phyloP scores from a whole-genome alignment of 352 stramenopile genomes.

The Pythium rishiriense region DNA sequence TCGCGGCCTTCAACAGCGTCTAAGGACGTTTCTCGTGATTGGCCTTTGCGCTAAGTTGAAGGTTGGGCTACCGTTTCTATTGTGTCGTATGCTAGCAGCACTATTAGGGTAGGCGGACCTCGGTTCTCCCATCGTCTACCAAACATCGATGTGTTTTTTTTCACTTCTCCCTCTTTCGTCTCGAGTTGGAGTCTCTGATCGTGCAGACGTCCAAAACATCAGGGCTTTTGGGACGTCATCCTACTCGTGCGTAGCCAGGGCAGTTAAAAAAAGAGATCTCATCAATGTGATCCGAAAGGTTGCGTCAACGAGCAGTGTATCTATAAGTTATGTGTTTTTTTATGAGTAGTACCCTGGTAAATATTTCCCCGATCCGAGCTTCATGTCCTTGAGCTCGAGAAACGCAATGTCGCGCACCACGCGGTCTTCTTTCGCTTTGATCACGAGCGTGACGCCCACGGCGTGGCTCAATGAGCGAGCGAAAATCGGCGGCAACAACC shows the following conservation, averaged over 20 bases:
- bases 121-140: too few species aligned
- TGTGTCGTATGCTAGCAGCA: too few species aligned
- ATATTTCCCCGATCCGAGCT: conserved; percentile 7
- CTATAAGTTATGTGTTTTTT: not conserved
- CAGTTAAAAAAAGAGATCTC: not conserved
- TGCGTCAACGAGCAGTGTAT: not conserved
- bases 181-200: too few species aligned
- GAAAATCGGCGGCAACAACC: conserved; percentile 18
- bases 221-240: too few species aligned
- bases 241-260: too few species aligned
- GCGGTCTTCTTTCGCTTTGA: conserved; percentile 8
- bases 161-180: too few species aligned
- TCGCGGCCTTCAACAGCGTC: conserved; percentile 2
- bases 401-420: conserved; percentile 16
- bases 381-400: conserved; percentile 30
- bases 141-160: too few species aligned
- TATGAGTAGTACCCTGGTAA: conserved; percentile 19
- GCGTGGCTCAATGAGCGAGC: conserved; percentile 14
- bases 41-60: too few species aligned
- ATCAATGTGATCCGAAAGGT: not conserved
- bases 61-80: too few species aligned
- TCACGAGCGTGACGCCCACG: conserved; percentile 24
- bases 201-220: too few species aligned
- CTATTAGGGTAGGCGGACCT: too few species aligned
- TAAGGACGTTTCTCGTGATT: too few species aligned